Evolutionary conservation across 2,329 filamentous ascomycete species (phyloP).

Genomic region (Diplodia mutila): DNA sequence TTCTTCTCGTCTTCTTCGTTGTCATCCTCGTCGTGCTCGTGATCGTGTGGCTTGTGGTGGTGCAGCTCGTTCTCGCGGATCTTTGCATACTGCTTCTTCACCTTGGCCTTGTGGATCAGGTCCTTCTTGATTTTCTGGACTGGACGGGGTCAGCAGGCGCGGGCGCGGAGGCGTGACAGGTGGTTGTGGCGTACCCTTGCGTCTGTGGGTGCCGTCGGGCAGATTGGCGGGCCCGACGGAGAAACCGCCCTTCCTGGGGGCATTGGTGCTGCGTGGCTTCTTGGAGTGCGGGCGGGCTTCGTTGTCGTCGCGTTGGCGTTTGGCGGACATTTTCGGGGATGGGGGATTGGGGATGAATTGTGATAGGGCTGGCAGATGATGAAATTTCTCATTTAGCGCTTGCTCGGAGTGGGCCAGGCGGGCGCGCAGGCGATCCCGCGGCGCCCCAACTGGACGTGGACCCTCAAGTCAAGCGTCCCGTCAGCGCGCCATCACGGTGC

Average conservation of each 20-base stretch:
- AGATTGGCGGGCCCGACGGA: conserved; percentile 86
- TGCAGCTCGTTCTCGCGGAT: conserved; percentile 63
- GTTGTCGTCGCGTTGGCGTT: conserved; percentile 57
- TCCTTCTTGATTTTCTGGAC: conserved; percentile 87
- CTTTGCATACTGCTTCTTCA: conserved; percentile 91
- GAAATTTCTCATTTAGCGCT: conserved; percentile 1
- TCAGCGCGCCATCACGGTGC: neutral
- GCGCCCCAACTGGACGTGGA: neutral
- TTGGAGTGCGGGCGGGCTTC: conserved; percentile 45
- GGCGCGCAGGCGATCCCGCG: neutral
- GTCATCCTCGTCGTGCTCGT: conserved; percentile 28
- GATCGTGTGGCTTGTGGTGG: conserved; percentile 40
- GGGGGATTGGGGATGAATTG: too few relatives aligned
- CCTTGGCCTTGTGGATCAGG: conserved; percentile 88
- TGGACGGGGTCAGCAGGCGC: conserved; percentile 41
- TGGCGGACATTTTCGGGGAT: conserved; percentile 59
- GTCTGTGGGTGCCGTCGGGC: conserved; percentile 83
- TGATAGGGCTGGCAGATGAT: conserved; percentile 17
- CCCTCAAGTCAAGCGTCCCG: neutral
- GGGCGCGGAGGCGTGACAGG: neutral
- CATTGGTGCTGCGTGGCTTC: conserved; percentile 41
- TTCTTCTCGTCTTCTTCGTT: conserved; percentile 32
- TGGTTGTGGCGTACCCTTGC: conserved; percentile 63
- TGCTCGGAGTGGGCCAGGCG: neutral
- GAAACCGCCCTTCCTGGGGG: conserved; percentile 72